Base-by-base conservation (phyloP, 2,329 filamentous ascomycete species). In the Fusarium austroafricanum region DNA sequence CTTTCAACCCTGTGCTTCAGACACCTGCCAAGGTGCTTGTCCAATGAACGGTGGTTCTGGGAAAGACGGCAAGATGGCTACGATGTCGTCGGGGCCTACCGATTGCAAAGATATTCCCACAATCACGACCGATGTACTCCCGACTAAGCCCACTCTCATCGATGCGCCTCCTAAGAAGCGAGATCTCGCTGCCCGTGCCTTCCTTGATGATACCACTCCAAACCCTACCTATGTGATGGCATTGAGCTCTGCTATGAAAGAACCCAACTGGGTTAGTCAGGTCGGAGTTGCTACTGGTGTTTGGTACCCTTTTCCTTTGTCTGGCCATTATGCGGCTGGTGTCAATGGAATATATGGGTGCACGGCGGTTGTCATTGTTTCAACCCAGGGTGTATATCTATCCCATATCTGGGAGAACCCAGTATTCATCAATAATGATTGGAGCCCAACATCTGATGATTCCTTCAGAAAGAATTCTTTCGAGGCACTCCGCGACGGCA, bases 331-430 rank as follows among this genome's bases (percentile, higher is more conserved):
- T 2, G 44, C 31, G 9, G 70, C 56, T 2, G 70, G 70, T 7
- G 67, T 72, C 23, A 72, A 72, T 14, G 71, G 70, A 0, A 52
- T 72, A 14, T 72, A 72, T 6, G 70, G 70, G 2, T 72, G 70
- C 2, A 72, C 70, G 0, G 56, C 67, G 6, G 70, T 72, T 2
- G 65, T 72, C 15, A 71, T 72, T 5, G 50, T 35, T 0, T 72
- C 70, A 45, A 71, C 6, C 33, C 12, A 40, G 23, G 70, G 70
- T 14, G 58, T 61, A 5, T 72, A 72, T 31, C 29, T 72, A 1
- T 72, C 70, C 2, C 70, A 72, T 8, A 72, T 72, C 31, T 72
- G 70, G 70, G 70, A 72, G n/a, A 50, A 38, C 18, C 69, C 69
- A 2, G 65, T 61, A 3, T 71, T 71, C 12, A 62, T 65, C 12